These are phyloP conservation scores for Rhizoclosmatium sp. DNA, from an alignment of 192 early-diverging fungal species.

Conservation along the genomic window DNA sequence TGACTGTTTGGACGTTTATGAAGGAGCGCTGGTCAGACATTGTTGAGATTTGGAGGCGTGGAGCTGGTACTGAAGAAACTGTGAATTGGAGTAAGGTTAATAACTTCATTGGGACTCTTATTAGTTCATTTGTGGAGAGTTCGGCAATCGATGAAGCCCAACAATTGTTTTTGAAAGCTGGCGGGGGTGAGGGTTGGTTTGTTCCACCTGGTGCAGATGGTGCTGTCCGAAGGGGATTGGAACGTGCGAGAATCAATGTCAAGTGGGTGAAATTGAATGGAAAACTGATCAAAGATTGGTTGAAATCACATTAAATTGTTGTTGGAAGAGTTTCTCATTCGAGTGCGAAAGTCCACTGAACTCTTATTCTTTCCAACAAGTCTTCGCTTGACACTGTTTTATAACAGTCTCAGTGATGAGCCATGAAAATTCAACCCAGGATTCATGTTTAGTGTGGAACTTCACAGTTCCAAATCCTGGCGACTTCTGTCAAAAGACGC, in stretches of 20 bases:
- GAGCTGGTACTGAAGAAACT: neutral
- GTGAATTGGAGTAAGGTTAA: conserved; percentile 34
- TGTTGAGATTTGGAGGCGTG: neutral
- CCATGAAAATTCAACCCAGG: too few relatives aligned
- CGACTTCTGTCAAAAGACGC: too few relatives aligned
- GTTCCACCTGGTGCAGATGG: conserved; percentile 40
- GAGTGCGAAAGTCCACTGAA: too few relatives aligned
- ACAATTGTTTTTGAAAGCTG: conserved; percentile 35
- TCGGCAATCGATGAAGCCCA: conserved; percentile 40
- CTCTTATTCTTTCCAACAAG: too few relatives aligned
- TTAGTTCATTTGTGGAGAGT: conserved; percentile 22
- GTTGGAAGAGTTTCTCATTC: too few relatives aligned
- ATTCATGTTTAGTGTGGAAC: too few relatives aligned
- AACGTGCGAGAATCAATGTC: conserved; percentile 34
- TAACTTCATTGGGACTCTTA: conserved; percentile 36
- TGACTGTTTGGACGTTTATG: conserved; percentile 42
- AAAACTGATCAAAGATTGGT: neutral
- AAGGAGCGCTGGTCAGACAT: conserved; percentile 41
- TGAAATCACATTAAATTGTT: neutral
- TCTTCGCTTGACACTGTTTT: too few relatives aligned
- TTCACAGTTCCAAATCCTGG: too few relatives aligned
- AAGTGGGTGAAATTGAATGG: conserved; percentile 27
- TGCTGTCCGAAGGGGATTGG: conserved; percentile 47
- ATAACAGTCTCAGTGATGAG: too few relatives aligned
- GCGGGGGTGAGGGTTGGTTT: conserved; percentile 18